These are phyloP conservation scores for Fusarium tupiense DNA, from an alignment of 2,329 filamentous ascomycete genomes.

Conservation along the genomic window DNA sequence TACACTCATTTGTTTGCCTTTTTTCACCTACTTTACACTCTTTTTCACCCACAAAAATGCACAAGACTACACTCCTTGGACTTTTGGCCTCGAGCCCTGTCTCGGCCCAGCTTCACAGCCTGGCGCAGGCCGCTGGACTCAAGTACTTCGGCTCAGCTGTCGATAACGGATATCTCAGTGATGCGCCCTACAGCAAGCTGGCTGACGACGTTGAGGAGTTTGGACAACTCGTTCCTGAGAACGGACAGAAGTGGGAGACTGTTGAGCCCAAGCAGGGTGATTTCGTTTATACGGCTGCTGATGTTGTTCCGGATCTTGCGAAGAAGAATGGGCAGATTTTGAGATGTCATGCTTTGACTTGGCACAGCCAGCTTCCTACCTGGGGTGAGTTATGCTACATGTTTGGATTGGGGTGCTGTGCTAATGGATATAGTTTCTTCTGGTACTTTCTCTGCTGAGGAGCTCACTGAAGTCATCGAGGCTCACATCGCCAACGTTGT, in stretches of 20 bases:
- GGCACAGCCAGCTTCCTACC: slow-evolving; percentile 52
- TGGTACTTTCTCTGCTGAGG: slow-evolving; percentile 63
- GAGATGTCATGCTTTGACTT: slow-evolving; percentile 70
- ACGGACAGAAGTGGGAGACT: slow-evolving; percentile 71
- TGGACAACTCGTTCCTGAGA: slow-evolving; percentile 71
- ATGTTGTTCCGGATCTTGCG: slow-evolving; percentile 61
- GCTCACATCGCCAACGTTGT: slow-evolving; percentile 69
- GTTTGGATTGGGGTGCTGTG: background rate
- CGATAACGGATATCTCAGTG: slow-evolving; percentile 65
- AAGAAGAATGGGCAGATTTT: slow-evolving; percentile 60
- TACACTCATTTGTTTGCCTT: slow-evolving; percentile 13
- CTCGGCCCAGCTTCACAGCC: slow-evolving; percentile 56
- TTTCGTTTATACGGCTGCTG: slow-evolving; percentile 68
- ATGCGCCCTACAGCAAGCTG: slow-evolving; percentile 65
- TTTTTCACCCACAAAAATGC: slow-evolving; percentile 15
- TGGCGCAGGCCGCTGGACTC: slow-evolving; percentile 65
- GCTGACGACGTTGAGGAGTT: slow-evolving; percentile 67
- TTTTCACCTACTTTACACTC: slow-evolving; percentile 2
- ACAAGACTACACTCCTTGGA: slow-evolving; percentile 37
- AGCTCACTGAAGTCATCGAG: slow-evolving; percentile 61
- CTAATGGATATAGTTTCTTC: slow-evolving; percentile 30
- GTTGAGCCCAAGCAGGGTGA: slow-evolving; percentile 65
- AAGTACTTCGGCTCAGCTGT: slow-evolving; percentile 73
- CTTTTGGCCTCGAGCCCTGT: slow-evolving; percentile 41
- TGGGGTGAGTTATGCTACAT: slow-evolving; percentile 34